These are phyloP conservation scores for Macrocybe sp. DNA, from an alignment of 1,284 basidiomycete species.

Conservation along the genomic window DNA sequence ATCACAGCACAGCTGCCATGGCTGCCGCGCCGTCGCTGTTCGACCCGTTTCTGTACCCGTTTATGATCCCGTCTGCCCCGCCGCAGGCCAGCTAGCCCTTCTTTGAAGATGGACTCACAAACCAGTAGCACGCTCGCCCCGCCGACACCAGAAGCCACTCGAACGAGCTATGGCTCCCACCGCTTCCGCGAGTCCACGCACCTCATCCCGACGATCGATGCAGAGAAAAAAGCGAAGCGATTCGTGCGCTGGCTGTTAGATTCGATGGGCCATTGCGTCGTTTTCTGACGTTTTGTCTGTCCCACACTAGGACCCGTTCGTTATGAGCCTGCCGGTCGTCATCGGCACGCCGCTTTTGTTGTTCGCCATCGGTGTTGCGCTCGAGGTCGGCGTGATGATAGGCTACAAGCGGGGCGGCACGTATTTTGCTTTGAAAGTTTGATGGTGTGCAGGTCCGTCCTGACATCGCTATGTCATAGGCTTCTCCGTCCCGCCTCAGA, in stretches of 20 bases:
- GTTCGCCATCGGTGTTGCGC: conserved; percentile 40
- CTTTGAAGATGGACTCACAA: no score
- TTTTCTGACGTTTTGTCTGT: neutral
- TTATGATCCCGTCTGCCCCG: no score
- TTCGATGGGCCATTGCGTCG: neutral
- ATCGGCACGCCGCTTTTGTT: conserved; percentile 36
- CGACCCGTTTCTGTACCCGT: no score
- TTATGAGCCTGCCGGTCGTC: conserved; percentile 38
- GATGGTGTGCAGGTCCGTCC: neutral
- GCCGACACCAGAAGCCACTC: no score
- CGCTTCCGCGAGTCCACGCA: conserved; percentile 38
- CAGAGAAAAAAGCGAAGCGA: conserved; percentile 29
- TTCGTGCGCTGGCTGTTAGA: conserved; percentile 31
- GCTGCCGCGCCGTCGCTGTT: no score
- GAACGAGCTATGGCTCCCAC: conserved; percentile 3
- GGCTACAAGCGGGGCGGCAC: conserved; percentile 41
- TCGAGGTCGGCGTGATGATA: conserved; percentile 41
- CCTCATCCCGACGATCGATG: conserved; percentile 40
- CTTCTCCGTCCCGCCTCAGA: conserved; percentile 44
- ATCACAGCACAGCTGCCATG: no score
- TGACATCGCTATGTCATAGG: conserved; percentile 29
- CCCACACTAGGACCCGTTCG: conserved; percentile 37
- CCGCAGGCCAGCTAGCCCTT: no score
- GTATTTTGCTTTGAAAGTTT: conserved; percentile 7
- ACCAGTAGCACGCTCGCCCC: no score